Conservation (phyloP, 345 rosid genomes). For the Eucalyptus albens region DNA sequence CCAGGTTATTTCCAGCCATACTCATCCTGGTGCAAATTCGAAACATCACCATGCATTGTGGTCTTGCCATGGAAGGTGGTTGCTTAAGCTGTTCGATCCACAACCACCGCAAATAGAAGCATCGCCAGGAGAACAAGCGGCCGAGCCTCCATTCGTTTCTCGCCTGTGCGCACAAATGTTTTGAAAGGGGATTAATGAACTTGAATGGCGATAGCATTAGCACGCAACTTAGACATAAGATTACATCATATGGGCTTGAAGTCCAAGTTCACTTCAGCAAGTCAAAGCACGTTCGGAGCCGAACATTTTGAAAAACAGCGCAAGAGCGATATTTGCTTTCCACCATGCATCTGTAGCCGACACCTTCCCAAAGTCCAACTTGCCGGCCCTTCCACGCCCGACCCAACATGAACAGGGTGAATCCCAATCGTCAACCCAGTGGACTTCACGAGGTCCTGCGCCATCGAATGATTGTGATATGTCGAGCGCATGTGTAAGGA, state of each 20-base stretch:
- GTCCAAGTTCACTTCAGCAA: neutral
- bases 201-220: neutral
- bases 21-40: neutral
- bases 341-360: neutral
- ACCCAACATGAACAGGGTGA: neutral
- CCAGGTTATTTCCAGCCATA: fast-evolving
- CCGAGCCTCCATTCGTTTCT: neutral
- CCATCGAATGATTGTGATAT: neutral
- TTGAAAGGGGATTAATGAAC: neutral
- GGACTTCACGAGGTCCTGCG: neutral
- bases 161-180: neutral
- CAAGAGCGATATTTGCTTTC: neutral
- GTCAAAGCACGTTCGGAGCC: neutral
- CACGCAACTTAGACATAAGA: neutral
- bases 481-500: neutral
- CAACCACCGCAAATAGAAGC: neutral
- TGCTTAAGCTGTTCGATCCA: neutral
- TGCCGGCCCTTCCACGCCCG: neutral
- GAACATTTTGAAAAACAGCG: neutral
- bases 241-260: neutral
- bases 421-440: neutral
- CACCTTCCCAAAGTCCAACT: neutral
- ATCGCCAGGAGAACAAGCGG: neutral
- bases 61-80: neutral
- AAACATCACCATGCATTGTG: neutral